These are phyloP conservation scores for Alisma plantagoaquatica DNA, from an alignment of 106 monocot genomes.

Conservation along the genomic window DNA sequence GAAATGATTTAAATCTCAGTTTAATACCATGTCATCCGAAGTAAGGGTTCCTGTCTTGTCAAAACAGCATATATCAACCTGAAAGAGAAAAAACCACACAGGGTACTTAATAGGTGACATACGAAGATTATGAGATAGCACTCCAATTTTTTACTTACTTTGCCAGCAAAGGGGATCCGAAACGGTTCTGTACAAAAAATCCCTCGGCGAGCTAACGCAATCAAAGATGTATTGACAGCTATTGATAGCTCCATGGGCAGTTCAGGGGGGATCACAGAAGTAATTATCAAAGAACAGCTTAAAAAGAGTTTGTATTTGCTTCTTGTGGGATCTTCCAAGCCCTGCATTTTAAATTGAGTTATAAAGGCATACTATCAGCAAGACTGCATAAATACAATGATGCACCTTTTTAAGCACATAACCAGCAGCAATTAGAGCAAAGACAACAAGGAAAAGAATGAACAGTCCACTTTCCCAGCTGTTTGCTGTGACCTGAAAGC, in stretches of 20 bases:
- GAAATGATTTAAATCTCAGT: too few relatives aligned
- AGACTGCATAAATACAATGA: too few relatives aligned
- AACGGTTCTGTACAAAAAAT: constrained; percentile 99
- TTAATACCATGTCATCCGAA: constrained; percentile 99
- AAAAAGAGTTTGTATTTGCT: constrained; percentile 97
- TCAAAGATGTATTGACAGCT: constrained; percentile 99
- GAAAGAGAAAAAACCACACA: constrained; percentile 9
- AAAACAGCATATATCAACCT: constrained; percentile 99
- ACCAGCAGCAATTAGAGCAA: constrained; percentile 97
- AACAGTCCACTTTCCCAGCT: constrained; percentile 97
- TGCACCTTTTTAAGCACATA: constrained; percentile 97
- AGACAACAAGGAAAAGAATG: constrained; percentile 93
- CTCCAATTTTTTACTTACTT: constrained; percentile 36
- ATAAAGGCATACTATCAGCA: neutral
- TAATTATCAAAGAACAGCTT: constrained; percentile 96
- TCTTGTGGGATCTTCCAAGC: constrained; percentile 96
- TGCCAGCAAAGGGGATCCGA: constrained; percentile 99
- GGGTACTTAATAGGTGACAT: neutral
- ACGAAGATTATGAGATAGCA: neutral
- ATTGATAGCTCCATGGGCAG: constrained; percentile 98
- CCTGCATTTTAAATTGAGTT: constrained; percentile 26
- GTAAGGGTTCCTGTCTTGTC: constrained; percentile 99
- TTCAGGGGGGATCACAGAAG: constrained; percentile 98
- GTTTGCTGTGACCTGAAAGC: constrained; percentile 97
- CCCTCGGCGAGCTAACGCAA: constrained; percentile 92